A percentile compares a stretch with the other conserved stretches of the same genome.
phyloP scores from a whole-genome alignment of 495 filamentous ascomycete genomes.

The Aspergillus ellipticus region DNA sequence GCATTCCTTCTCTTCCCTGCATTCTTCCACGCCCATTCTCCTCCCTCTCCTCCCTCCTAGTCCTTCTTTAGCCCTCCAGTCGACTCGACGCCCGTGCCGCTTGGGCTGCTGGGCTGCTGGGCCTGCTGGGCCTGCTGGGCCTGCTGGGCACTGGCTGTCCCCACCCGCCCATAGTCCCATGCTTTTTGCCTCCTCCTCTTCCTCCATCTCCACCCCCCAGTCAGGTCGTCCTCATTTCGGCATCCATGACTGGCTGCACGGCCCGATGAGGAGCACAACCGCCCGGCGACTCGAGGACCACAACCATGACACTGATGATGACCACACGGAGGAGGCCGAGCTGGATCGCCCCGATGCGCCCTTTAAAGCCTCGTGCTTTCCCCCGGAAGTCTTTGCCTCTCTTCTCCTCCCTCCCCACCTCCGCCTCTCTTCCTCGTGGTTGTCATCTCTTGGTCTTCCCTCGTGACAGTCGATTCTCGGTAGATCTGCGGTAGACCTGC shows the following conservation, averaged over 20 bases:
- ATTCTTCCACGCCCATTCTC: background rate
- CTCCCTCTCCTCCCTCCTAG: too few species aligned
- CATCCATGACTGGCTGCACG: background rate
- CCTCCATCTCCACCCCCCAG: background rate
- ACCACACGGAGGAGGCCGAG: too few species aligned
- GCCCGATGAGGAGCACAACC: background rate
- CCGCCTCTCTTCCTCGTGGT: slow-evolving; percentile 1
- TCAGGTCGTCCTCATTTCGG: background rate
- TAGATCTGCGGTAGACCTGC: background rate
- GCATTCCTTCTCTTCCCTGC: background rate
- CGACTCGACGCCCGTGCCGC: too few species aligned
- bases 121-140: background rate
- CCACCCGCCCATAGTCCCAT: background rate
- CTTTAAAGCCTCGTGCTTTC: slow-evolving; percentile 2
- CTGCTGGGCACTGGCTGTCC: background rate
- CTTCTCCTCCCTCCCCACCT: background rate
- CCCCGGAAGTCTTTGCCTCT: background rate
- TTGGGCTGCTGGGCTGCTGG: too few species aligned
- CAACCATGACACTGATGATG: background rate
- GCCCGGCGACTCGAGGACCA: background rate
- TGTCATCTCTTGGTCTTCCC: background rate
- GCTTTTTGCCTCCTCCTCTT: background rate
- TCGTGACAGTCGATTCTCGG: background rate
- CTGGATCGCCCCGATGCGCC: background rate
- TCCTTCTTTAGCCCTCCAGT: too few species aligned